These are phyloP conservation scores for Ceratonia siliqua DNA, from an alignment of 306 rosid genomes.

Conservation along the genomic window DNA sequence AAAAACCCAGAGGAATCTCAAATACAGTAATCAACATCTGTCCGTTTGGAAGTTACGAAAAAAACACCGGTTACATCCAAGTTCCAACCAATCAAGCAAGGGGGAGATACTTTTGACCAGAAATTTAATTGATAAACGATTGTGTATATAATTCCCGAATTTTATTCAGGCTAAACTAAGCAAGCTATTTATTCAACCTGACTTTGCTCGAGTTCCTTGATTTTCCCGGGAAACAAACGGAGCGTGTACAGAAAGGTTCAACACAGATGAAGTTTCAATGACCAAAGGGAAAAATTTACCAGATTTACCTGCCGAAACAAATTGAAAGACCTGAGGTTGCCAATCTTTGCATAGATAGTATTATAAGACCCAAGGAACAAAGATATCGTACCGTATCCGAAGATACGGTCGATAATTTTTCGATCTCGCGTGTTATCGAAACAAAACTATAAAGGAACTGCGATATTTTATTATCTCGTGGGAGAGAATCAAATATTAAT, in stretches of 20 bases:
- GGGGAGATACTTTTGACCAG: not conserved
- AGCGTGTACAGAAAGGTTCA: not conserved
- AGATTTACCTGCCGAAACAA: not conserved
- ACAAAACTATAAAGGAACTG: not conserved
- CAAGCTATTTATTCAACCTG: not conserved
- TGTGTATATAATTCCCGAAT: not conserved
- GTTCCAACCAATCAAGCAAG: conserved; percentile 8
- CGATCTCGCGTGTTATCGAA: not conserved
- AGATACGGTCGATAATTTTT: too few relatives aligned
- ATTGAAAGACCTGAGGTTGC: not conserved
- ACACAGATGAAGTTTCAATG: not conserved
- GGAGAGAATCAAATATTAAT: not conserved
- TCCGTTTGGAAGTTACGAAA: not conserved
- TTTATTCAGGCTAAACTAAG: not conserved
- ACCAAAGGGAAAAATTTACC: not conserved
- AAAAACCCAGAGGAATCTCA: conserved; percentile 25
- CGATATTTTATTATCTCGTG: not conserved
- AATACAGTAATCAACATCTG: conserved; percentile 4
- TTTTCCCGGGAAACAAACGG: not conserved
- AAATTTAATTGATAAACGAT: not conserved
- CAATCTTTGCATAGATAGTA: not conserved
- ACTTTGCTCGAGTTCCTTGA: not conserved
- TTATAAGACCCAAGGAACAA: not conserved
- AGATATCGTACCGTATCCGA: too few relatives aligned
- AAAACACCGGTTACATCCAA: not conserved